Base-by-base conservation (phyloP, 139 green algal genomes). In the Gonium pectorale region DNA sequence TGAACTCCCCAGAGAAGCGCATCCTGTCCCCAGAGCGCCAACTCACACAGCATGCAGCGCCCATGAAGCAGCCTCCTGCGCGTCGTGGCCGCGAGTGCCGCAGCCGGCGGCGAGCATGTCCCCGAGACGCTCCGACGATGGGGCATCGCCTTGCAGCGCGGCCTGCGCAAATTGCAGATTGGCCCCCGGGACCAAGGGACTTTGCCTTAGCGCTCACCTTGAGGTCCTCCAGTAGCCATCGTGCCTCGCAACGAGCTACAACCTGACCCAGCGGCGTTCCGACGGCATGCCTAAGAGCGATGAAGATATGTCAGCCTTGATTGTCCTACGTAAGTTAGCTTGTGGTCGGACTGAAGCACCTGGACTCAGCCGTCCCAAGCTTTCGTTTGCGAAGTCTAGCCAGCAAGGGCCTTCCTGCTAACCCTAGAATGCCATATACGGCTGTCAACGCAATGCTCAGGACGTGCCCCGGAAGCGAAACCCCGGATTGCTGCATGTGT, bases 41-140 rank as follows among this genome's bases (percentile, higher is more conserved):
- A 71, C 88, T 52, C 67, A 91, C 88, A 84, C 82, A 15, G 88
- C 88, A 7, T 83, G 40, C 5, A 70, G 78, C 60, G 87, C 67
- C 88, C 88, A 92, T 19, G 43, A 13, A 19, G 85, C 77, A n/a
- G 85, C 81, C 60, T 80, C 74, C 41, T 67, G 46, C 0, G 51
- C 64, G 59, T 82, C 64, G 40, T 87, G 75, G 9, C n/a, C 8
- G 13, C 73, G 43, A 0, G 56, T 51, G 33, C 88, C 88, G 63
- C 83, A 92, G 3, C 88, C 88, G 15, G 85, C 59, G 52, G 87
- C 27, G 43, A 92, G 75, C 88, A 92, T 90, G 56, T 85, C 62
- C 0, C 71, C 75, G 54, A 90, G 81, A 27, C 85, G 81, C 29
- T 84, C 64, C 80, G 86, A 86, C 0, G 88, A 80, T 5, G 72